Evolutionary conservation across 2,329 filamentous ascomycete species (phyloP), one percentile per base, ranked within the genome.

Genomic region (Cercospora sp.): DNA sequence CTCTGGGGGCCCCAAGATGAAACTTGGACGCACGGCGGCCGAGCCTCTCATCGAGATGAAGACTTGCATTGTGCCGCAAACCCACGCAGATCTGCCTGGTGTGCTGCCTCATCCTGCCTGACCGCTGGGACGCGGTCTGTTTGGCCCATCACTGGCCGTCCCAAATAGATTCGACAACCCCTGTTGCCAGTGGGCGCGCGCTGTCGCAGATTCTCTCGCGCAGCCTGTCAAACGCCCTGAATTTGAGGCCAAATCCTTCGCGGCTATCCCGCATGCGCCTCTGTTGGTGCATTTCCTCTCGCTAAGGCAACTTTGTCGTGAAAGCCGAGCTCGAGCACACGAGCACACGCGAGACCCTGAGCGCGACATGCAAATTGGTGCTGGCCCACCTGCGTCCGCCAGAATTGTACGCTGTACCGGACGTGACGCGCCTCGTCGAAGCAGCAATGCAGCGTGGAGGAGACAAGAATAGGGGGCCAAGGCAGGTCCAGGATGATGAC

Each of bases 31-130:
- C 36, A 39, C 28, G 55, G 55, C n/a, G 28, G 55, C 23, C 23
- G 60, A 62, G 42, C 60, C 23, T 33, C 42, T 48, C 60, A 63
- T 63, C 60, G 60, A 63, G 42, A 63, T 63, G 60, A 63, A 63
- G 60, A 63, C n/a, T 6, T 31, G 42, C 60, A 31, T 13, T 31
- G 18, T 48, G 39, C 36, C 60, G 60, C 60, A 26, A 31, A 63
- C 16, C n/a, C 18, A 45, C 42, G 42, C 42, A 48, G 42, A 48
- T 48, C 42, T 48, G 39, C 60, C 9, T 53, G 23, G 8, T n/a
- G 60, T 30, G 39, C 42, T 60, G 28, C 57, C 28, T 60, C 31
- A 33, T 16, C 39, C 42, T 48, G 42, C 42, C 42, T 48, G 42
- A 10, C 18, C 42, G 42, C 42, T 18, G 42, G 13, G n/a, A 10